Evolutionary conservation across 805 yeast genomes (phyloP).

Genomic region (Spencermartinsiella europaea): DNA sequence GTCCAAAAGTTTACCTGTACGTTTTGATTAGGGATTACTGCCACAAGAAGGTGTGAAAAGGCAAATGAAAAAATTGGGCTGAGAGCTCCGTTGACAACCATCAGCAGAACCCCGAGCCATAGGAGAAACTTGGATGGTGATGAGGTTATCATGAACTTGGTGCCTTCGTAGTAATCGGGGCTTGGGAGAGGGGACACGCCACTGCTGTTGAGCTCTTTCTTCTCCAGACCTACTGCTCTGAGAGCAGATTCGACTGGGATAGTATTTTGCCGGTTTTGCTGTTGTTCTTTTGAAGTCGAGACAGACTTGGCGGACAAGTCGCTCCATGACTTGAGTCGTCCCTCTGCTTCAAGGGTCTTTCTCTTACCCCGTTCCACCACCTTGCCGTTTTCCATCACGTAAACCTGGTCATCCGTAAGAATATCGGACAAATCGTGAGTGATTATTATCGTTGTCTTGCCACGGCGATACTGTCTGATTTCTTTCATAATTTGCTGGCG

Average conservation of each 20-base stretch:
- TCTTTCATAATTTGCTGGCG: slow-evolving; percentile 43
- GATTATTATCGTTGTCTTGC: slow-evolving; percentile 70
- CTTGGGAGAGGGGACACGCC: neutral
- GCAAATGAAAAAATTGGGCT: slow-evolving; percentile 78
- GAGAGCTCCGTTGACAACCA: slow-evolving; percentile 54
- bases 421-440: slow-evolving; percentile 73
- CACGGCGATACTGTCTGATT: slow-evolving; percentile 55
- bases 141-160: neutral
- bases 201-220: neutral
- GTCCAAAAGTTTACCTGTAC: slow-evolving; percentile 52
- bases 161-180: neutral
- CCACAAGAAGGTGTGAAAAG: slow-evolving; percentile 62
- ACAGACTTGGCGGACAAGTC: neutral
- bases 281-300: neutral
- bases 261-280: neutral
- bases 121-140: slow-evolving; percentile 26
- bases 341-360: slow-evolving; percentile 4
- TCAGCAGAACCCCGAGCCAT: slow-evolving; percentile 46
- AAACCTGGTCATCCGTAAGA: slow-evolving; percentile 49
- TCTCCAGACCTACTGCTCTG: neutral
- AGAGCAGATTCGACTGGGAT: too few species aligned
- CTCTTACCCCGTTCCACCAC: slow-evolving; percentile 30
- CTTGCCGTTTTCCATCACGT: slow-evolving; percentile 54
- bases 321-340: neutral
- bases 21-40: slow-evolving; percentile 47